These are phyloP conservation scores for Yamadazyma diospyri DNA, from an alignment of 1,139 yeast species.

Conservation along the genomic window DNA sequence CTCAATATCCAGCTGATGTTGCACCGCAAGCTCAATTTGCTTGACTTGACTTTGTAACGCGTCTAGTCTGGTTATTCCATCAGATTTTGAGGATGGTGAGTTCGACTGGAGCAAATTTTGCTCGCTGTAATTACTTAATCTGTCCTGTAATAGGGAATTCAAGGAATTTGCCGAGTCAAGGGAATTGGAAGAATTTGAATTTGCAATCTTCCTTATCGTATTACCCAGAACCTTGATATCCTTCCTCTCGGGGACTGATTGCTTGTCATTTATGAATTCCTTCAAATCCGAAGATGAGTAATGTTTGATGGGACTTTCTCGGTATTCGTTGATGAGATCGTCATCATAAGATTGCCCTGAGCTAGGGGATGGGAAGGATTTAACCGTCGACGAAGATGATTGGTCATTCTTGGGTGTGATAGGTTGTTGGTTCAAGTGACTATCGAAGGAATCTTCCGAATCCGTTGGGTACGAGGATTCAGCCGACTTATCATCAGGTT, in stretches of 20 bases:
- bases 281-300: neutral
- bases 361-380: conserved; percentile 8
- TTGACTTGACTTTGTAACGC: too few relatives aligned
- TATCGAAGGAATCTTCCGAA: neutral
- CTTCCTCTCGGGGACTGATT: conserved; percentile 37
- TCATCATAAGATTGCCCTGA: conserved; percentile 8
- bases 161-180: neutral
- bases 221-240: conserved; percentile 24
- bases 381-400: conserved; percentile 6
- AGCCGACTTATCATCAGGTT: neutral
- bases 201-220: conserved; percentile 20
- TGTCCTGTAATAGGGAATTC: neutral
- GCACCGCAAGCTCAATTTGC: too few relatives aligned
- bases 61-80: too few relatives aligned
- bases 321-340: conserved; percentile 9
- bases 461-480: neutral
- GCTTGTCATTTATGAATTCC: conserved; percentile 15
- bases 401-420: conserved; percentile 2
- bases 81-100: too few relatives aligned
- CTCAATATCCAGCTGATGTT: too few relatives aligned
- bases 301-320: conserved; percentile 8
- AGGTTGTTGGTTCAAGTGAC: neutral
- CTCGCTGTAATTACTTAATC: too few relatives aligned
- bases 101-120: too few relatives aligned
- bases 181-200: conserved; percentile 18